A percentile compares a stretch with the other conserved stretches of the same genome.
Conservation (phyloP, 306 rosid genomes). For the Vicia faba region DNA sequence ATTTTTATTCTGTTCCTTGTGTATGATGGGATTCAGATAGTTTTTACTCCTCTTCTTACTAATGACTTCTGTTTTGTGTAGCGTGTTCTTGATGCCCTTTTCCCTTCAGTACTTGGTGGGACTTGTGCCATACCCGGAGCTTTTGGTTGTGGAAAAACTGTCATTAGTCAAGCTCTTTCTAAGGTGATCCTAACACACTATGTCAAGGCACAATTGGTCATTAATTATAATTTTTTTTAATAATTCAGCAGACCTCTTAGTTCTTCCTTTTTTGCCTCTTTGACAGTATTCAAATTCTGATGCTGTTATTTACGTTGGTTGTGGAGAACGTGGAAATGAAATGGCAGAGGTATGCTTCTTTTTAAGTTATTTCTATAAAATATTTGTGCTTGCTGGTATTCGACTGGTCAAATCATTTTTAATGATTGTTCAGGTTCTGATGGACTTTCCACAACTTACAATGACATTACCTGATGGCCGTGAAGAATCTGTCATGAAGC, state of each 20-base stretch:
- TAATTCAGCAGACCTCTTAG: conserved; percentile 26
- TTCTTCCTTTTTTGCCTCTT: conserved; percentile 4
- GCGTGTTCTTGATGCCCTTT: conserved; percentile 99
- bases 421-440: conserved; percentile 69
- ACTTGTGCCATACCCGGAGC: conserved; percentile 99
- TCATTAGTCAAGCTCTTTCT: conserved; percentile 99
- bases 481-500: conserved; percentile 99
- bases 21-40: conserved; percentile 20
- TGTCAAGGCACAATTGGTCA: not conserved
- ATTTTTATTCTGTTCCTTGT: conserved; percentile 16
- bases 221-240: conserved; percentile 1
- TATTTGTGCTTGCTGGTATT: conserved; percentile 3
- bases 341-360: conserved; percentile 81
- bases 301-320: conserved; percentile 92
- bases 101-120: conserved; percentile 99
- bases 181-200: conserved; percentile 56
- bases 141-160: conserved; percentile 99
- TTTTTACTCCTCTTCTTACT: too few relatives aligned
- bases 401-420: conserved; percentile 28
- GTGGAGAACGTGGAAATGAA: conserved; percentile 99
- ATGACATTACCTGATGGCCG: conserved; percentile 99
- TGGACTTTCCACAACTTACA: conserved; percentile 99
- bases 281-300: conserved; percentile 98
- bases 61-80: conserved; percentile 47
- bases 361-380: conserved; percentile 5